phyloP scores from a whole-genome alignment of 2,329 filamentous ascomycete genomes.

The Trichoderma cornu-damae region DNA sequence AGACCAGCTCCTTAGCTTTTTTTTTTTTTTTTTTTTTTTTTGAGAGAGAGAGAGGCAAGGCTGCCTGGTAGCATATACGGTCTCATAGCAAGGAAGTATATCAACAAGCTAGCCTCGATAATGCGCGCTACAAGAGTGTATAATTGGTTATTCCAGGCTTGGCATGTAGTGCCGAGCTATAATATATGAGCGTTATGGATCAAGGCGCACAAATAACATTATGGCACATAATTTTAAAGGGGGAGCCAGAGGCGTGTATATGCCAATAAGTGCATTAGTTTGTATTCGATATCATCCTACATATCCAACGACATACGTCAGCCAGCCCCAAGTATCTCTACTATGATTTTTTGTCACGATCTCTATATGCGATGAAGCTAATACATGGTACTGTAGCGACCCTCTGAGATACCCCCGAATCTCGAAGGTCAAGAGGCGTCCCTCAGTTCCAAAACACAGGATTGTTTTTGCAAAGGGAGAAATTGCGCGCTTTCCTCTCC shows the following conservation, averaged over 20 bases:
- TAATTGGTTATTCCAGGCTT: background rate
- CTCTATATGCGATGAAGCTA: too few relatives aligned
- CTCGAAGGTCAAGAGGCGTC: background rate
- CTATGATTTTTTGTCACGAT: too few relatives aligned
- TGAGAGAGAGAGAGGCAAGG: background rate
- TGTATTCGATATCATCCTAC: too few relatives aligned
- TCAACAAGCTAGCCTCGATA: background rate
- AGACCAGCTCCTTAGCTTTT: background rate
- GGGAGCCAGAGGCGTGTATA: background rate
- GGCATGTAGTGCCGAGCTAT: background rate
- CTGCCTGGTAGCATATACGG: background rate
- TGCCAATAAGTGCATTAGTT: too few relatives aligned
- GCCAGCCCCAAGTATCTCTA: too few relatives aligned
- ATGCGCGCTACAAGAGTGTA: background rate
- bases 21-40: background rate
- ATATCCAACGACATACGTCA: too few relatives aligned
- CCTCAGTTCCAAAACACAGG: background rate
- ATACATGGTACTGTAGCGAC: too few relatives aligned
- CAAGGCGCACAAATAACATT: background rate
- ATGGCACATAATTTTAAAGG: too few relatives aligned
- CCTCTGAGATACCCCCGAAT: too few relatives aligned
- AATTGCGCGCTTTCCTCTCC: background rate
- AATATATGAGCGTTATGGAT: background rate
- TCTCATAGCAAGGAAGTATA: background rate
- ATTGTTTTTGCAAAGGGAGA: background rate